phyloP scores from a whole-genome alignment of 2,329 filamentous ascomycete genomes.

The Calonectria crousiana region DNA sequence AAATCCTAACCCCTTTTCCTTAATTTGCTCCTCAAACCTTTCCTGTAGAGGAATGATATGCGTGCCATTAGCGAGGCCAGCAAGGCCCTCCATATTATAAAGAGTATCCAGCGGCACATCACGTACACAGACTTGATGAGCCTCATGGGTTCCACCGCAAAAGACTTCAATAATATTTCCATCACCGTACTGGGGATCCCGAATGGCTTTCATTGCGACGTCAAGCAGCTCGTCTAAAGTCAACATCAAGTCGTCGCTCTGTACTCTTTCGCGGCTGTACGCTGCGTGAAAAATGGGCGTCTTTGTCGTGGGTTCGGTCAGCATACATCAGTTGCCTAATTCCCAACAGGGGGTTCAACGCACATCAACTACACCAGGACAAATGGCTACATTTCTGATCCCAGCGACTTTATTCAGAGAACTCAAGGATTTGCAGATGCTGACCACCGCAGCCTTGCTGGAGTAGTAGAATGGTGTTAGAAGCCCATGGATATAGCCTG shows the following conservation, averaged over 20 bases:
- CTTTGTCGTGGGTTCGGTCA: background rate
- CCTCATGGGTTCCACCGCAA: slow-evolving; percentile 2
- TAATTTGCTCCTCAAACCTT: background rate
- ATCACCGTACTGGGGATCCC: background rate
- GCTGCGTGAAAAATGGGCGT: background rate
- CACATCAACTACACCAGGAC: slow-evolving; percentile 27
- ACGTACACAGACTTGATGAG: slow-evolving; percentile 1
- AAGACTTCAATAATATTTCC: slow-evolving; percentile 16
- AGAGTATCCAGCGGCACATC: slow-evolving; percentile 6
- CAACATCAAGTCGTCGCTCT: slow-evolving; percentile 4
- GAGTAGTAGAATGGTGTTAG: slow-evolving; percentile 24
- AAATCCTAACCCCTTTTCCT: slow-evolving; percentile 3
- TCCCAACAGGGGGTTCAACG: background rate
- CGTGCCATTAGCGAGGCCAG: background rate
- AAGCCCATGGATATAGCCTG: slow-evolving; percentile 11
- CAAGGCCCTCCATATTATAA: slow-evolving; percentile 8
- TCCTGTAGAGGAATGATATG: slow-evolving; percentile 1
- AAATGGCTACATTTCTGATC: slow-evolving; percentile 28
- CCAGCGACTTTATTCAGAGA: slow-evolving; percentile 8
- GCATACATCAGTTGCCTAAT: background rate
- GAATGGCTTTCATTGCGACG: slow-evolving; percentile 5
- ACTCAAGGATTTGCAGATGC: slow-evolving; percentile 27
- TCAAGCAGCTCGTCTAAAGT: slow-evolving; percentile 9
- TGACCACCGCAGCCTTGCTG: slow-evolving; percentile 31
- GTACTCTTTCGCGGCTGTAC: slow-evolving; percentile 10